phyloP scores from a whole-genome alignment of 208 protist genomes.

The Leishmania lainsoni region DNA sequence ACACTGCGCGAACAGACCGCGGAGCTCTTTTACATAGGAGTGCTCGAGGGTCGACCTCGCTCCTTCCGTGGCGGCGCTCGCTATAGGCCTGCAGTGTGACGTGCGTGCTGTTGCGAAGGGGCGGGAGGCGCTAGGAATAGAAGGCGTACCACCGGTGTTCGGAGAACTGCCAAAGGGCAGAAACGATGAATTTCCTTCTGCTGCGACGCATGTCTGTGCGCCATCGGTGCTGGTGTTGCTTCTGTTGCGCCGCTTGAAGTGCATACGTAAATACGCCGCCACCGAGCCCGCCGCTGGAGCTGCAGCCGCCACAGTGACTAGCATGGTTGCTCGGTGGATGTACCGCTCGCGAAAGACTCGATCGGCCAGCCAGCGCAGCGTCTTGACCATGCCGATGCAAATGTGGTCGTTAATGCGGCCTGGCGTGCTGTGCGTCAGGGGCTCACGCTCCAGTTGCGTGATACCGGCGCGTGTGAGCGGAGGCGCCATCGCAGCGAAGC shows the following conservation, averaged over 20 bases:
- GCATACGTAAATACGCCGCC: constrained; percentile 55
- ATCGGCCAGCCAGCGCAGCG: constrained; percentile 72
- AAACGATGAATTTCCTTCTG: constrained; percentile 29
- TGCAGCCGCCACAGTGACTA: constrained; percentile 56
- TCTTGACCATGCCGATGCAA: constrained; percentile 69
- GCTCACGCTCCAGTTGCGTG: constrained; percentile 56
- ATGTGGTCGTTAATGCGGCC: constrained; percentile 63
- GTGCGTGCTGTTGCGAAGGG: background rate
- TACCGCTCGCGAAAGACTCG: constrained; percentile 74
- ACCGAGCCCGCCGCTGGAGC: constrained; percentile 53
- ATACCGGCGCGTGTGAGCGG: constrained; percentile 35
- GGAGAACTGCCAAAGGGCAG: background rate
- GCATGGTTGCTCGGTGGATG: constrained; percentile 79
- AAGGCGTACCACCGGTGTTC: too few species aligned
- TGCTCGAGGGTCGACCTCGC: constrained; percentile 7
- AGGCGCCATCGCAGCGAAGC: constrained; percentile 36
- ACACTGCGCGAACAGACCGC: constrained; percentile 59
- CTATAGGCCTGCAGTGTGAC: background rate
- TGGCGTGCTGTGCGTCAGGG: constrained; percentile 61
- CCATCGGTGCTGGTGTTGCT: background rate
- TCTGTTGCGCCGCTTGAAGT: constrained; percentile 28
- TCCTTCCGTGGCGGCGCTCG: background rate
- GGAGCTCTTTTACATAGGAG: constrained; percentile 43
- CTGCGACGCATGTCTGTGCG: constrained; percentile 1
- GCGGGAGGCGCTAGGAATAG: background rate